Evolutionary conservation across 305 asterid genomes (phyloP).

Genomic region (Rubia tinctorum): DNA sequence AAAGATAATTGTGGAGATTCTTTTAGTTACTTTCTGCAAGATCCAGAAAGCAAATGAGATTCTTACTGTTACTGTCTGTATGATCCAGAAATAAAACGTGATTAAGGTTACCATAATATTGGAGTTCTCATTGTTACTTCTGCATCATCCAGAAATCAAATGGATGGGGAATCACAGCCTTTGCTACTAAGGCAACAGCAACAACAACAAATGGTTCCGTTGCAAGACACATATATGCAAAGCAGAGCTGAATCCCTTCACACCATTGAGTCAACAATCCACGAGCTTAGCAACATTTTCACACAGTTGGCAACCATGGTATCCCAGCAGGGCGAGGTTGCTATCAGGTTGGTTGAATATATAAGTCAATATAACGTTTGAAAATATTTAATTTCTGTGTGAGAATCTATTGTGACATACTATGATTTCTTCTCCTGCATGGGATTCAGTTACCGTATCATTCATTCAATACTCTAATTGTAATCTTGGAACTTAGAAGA

Average conservation of each 20-base stretch:
- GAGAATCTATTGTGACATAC: not conserved
- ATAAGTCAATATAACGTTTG: not conserved
- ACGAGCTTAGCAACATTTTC: conserved; percentile 86
- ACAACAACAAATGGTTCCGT: conserved; percentile 79
- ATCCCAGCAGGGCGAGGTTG: conserved; percentile 97
- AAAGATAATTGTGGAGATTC: not conserved
- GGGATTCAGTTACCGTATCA: not conserved
- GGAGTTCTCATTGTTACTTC: not conserved
- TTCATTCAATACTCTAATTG: not conserved
- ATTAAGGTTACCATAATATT: not conserved
- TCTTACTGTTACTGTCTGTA: not conserved
- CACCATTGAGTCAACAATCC: conserved; percentile 89
- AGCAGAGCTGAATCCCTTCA: conserved; percentile 97
- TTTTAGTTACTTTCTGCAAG: not conserved
- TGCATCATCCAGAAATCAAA: conserved; percentile 51
- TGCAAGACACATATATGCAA: conserved; percentile 97
- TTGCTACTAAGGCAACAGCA: conserved; percentile 74
- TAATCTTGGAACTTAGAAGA: not conserved
- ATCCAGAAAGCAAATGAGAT: conserved; percentile 50
- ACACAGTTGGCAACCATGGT: conserved; percentile 94
- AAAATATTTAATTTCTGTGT: not conserved
- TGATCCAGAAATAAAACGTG: conserved; percentile 40
- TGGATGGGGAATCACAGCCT: conserved; percentile 78
- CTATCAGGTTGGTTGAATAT: conserved; percentile 56
- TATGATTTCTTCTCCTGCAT: not conserved